These are phyloP conservation scores for Nevesoporus exiguus DNA, from an alignment of 768 basidiomycete genomes.

Conservation along the genomic window DNA sequence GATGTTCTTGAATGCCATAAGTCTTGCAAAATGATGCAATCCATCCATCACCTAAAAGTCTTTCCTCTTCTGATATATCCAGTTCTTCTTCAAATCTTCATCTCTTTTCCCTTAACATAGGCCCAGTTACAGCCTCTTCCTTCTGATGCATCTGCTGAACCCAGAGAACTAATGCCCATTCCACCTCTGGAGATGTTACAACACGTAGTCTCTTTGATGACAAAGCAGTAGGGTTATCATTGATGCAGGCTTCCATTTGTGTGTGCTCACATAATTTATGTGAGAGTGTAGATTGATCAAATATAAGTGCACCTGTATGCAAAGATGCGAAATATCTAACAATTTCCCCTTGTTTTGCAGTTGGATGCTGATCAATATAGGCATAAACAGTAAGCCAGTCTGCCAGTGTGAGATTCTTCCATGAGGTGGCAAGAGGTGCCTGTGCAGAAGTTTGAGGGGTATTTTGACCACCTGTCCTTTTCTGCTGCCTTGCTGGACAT, in stretches of 20 bases:
- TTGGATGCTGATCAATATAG: not conserved
- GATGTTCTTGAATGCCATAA: not conserved
- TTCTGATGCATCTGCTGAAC: not conserved
- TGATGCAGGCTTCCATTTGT: not conserved
- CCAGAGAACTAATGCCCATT: not conserved
- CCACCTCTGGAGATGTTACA: not conserved
- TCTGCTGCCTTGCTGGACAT: no score
- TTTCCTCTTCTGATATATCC: not conserved
- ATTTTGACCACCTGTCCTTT: no score
- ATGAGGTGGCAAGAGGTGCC: not conserved
- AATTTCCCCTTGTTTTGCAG: not conserved
- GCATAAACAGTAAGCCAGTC: not conserved
- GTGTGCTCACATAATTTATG: not conserved
- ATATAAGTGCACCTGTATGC: not conserved
- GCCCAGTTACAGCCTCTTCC: not conserved
- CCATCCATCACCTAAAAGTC: not conserved
- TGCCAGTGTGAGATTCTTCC: not conserved
- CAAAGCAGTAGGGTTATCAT: not conserved
- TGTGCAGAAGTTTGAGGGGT: no score
- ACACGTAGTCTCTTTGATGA: not conserved
- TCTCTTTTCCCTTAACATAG: not conserved
- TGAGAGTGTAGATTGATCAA: not conserved
- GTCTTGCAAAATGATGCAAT: not conserved
- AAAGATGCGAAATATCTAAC: not conserved
- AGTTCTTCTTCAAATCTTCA: not conserved